Conservation (phyloP, 352 stramenopile genomes). For the Pythium pectinolyticum region DNA sequence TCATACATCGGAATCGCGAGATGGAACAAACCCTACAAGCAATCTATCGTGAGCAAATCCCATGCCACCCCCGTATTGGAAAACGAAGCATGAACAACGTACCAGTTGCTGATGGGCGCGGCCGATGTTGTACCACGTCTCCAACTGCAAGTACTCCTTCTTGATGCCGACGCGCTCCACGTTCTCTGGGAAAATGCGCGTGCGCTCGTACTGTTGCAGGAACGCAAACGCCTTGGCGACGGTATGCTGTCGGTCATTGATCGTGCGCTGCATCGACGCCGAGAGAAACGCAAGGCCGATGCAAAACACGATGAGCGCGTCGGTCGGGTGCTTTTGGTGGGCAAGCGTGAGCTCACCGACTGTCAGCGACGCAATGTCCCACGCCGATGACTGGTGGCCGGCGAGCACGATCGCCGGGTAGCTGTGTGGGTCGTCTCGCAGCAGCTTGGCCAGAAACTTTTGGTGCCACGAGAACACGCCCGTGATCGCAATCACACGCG, state of each 20-base stretch:
- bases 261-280: constrained; percentile 83
- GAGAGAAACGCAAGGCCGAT: constrained; percentile 83
- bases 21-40: constrained; percentile 72
- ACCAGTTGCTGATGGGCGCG: constrained; percentile 86
- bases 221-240: constrained; percentile 87
- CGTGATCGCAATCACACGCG: constrained; percentile 78
- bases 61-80: too few species aligned
- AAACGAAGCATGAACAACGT: constrained; percentile 26
- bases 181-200: constrained; percentile 40
- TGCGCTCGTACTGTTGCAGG: constrained; percentile 77
- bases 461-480: constrained; percentile 88
- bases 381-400: constrained; percentile 79
- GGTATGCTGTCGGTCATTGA: constrained; percentile 83
- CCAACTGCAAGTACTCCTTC: constrained; percentile 64
- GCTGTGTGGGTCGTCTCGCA: constrained; percentile 73
- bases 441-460: constrained; percentile 82
- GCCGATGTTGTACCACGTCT: constrained; percentile 87
- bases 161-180: constrained; percentile 48
- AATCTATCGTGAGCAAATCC: background rate
- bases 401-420: constrained; percentile 81
- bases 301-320: constrained; percentile 81
- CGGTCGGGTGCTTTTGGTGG: constrained; percentile 72
- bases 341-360: constrained; percentile 84
- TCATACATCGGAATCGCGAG: constrained; percentile 88
- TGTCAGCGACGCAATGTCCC: constrained; percentile 83